These are phyloP conservation scores for Macrophomina tecta DNA, from an alignment of 2,329 filamentous ascomycete species.

Conservation along the genomic window DNA sequence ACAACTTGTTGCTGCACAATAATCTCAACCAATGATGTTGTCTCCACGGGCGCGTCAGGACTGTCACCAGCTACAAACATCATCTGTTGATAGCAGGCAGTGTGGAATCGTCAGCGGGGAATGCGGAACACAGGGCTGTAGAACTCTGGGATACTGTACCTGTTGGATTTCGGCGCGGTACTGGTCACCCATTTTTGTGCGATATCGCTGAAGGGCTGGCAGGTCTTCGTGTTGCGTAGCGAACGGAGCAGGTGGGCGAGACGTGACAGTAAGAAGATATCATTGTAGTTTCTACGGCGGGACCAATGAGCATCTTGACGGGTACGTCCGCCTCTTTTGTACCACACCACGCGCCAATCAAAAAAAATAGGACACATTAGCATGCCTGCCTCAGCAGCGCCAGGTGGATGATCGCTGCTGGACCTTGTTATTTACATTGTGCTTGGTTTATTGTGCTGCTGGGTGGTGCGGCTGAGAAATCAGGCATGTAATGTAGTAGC, in stretches of 20 bases:
- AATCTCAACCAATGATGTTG: not conserved
- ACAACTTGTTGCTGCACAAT: conserved; percentile 13
- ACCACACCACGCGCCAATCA: not conserved
- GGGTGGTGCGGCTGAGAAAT: not conserved
- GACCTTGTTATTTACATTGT: no score
- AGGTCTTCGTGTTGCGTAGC: not conserved
- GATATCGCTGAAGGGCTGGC: not conserved
- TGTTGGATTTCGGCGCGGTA: not conserved
- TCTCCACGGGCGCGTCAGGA: not conserved
- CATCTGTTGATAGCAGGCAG: not conserved
- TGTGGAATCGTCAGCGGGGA: not conserved
- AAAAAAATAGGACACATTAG: not conserved
- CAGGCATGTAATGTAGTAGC: not conserved
- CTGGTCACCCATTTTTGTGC: not conserved
- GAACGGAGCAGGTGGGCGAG: not conserved
- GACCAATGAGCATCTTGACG: not conserved
- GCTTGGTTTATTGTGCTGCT: not conserved
- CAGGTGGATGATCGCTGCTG: no score
- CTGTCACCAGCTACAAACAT: conserved; percentile 6
- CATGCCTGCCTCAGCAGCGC: not conserved
- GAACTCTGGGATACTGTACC: not conserved
- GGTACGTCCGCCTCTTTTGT: not conserved
- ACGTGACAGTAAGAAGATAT: not conserved
- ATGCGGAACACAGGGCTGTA: no score
- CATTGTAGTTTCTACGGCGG: not conserved